Evolutionary conservation across 495 filamentous ascomycete genomes (phyloP), one percentile per base, ranked within the genome.

Genomic region (Glutinoglossum americanum): DNA sequence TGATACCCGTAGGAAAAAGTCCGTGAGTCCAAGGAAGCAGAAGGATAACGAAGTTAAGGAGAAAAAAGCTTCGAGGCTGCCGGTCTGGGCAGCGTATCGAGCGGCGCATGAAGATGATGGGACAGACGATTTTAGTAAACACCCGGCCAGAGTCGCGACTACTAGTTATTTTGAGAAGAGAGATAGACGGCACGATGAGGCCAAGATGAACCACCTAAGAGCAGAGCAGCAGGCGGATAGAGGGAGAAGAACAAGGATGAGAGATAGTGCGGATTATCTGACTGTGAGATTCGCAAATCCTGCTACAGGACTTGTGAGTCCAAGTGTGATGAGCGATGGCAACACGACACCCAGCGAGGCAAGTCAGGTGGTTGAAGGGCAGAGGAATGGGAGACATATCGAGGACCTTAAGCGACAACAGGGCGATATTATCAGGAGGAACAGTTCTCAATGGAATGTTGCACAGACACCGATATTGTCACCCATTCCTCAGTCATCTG

Each of bases 281-380:
- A 56, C 54, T 25, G 54, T 56, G 33, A 56, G 39, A 39, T 56
- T 39, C 26, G 33, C 32, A 30, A 56, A 56, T 56, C 54, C 54
- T 15, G 23, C 17, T 23, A 56, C 54, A 26, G 54, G 56, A 1
- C 21, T 58, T 35, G 44, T 58, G 39, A 58, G 39, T 17, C 37
- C 37, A 4, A 58, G 56, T 58, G 1, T 53, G 13, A 5, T 28
- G 56, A 51, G 56, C 45, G 32, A 57, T 45, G 30, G 30, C 30
- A 53, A 1, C 55, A 57, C 41, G 19, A n/a, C 21, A 25, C 21
- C 49, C 1, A 53, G 17, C 15, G 49, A 30, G 49, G 26, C 49
- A 10, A 32, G 11, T 10, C n/a, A 47, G 44, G 49, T 32, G 25
- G 28, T 25, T 28, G 26, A 51, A 9, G 19, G 5, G 23, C 23